These are phyloP conservation scores for Primulina eburnea DNA, from an alignment of 257 asterid species.

Conservation along the genomic window DNA sequence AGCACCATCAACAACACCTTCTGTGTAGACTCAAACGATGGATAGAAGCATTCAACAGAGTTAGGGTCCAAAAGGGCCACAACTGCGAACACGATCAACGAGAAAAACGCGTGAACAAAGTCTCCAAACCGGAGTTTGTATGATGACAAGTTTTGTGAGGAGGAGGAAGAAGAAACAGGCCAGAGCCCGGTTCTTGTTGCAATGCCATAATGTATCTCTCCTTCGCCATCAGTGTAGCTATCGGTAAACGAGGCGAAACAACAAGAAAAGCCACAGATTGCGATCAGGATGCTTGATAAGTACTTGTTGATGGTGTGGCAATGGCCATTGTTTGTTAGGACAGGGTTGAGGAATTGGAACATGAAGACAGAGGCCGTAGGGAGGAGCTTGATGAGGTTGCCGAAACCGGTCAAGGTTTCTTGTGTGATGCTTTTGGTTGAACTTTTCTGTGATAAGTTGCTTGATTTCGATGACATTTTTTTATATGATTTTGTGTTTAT, in stretches of 20 bases:
- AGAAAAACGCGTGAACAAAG: constrained; percentile 56
- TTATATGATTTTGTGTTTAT: background rate
- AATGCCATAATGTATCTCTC: constrained; percentile 52
- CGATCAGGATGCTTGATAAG: constrained; percentile 44
- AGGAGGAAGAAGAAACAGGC: constrained; percentile 34
- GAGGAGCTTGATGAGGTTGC: constrained; percentile 66
- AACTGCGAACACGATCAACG: constrained; percentile 51
- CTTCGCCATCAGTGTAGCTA: constrained; percentile 57
- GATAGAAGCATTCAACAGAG: constrained; percentile 63
- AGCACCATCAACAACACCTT: constrained; percentile 52
- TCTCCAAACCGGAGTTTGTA: constrained; percentile 58
- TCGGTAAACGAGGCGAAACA: constrained; percentile 76
- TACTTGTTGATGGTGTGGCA: constrained; percentile 53
- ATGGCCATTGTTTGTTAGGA: constrained; percentile 70
- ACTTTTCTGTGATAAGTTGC: constrained; percentile 14
- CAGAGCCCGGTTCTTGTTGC: constrained; percentile 71
- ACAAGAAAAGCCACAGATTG: constrained; percentile 51
- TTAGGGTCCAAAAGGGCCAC: constrained; percentile 62
- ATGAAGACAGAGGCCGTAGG: constrained; percentile 67
- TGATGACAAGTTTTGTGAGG: constrained; percentile 37
- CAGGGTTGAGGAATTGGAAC: constrained; percentile 75
- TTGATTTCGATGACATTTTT: constrained; percentile 35
- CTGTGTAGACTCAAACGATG: constrained; percentile 52
- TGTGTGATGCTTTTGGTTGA: constrained; percentile 25
- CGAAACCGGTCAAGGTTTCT: constrained; percentile 48